Conservation (phyloP, 306 rosid genomes). For the Gillenia trifoliata region DNA sequence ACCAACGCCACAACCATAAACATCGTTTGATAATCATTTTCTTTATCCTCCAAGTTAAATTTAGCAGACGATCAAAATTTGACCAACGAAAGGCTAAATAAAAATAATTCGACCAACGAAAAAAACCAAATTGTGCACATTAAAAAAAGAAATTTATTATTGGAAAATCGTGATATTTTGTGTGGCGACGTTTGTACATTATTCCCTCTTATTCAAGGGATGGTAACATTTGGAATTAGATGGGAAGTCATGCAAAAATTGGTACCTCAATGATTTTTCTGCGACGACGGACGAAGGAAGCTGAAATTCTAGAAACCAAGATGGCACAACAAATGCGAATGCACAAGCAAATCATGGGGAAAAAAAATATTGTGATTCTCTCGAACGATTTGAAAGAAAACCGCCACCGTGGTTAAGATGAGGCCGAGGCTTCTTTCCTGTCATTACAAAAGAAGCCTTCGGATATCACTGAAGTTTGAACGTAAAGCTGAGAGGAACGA, state of each 20-base stretch:
- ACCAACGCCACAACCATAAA: too few species aligned
- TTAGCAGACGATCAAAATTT: too few species aligned
- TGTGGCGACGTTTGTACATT: slow-evolving; percentile 20
- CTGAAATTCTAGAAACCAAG: slow-evolving; percentile 10
- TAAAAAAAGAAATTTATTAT: slow-evolving; percentile 7
- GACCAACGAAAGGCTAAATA: too few species aligned
- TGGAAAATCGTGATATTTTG: slow-evolving; percentile 14
- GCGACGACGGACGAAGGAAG: background rate
- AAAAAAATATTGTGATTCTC: slow-evolving; percentile 26
- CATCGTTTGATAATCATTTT: too few species aligned
- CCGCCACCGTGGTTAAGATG: slow-evolving; percentile 14
- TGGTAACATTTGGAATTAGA: slow-evolving; percentile 1
- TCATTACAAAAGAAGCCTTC: slow-evolving; percentile 70
- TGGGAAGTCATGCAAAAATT: slow-evolving; percentile 16
- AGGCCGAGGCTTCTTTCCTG: slow-evolving; percentile 14
- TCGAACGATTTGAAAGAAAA: slow-evolving; percentile 14
- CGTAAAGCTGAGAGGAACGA: slow-evolving; percentile 68
- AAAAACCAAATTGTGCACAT: background rate
- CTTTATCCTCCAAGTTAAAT: too few species aligned
- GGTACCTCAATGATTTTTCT: slow-evolving; percentile 8
- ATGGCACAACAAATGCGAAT: slow-evolving; percentile 26
- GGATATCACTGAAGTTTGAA: slow-evolving; percentile 79
- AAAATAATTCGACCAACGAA: too few species aligned
- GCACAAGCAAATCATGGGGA: slow-evolving; percentile 10
- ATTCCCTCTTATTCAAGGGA: slow-evolving; percentile 5